Percentiles rank a stretch among this genome's conserved stretches.
Evolutionary conservation across 805 yeast genomes (phyloP).

Genomic region (Blastobotrys terrestris): DNA sequence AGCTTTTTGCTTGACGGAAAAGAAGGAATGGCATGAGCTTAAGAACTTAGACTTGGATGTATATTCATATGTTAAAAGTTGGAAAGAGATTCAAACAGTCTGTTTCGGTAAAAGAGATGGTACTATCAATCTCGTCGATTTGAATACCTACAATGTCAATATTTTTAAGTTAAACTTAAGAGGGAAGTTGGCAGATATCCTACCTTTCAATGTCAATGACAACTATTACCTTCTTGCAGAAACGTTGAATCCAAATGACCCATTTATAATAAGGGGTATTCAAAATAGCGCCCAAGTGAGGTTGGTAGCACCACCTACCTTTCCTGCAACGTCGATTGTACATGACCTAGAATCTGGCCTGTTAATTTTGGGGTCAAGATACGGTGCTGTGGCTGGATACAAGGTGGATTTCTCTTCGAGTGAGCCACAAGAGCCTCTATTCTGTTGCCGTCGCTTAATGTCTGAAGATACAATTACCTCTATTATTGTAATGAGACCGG

Average conservation of each 20-base stretch:
- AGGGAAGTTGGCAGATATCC: slow-evolving; percentile 29
- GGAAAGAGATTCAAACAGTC: slow-evolving; percentile 41
- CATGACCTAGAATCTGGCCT: slow-evolving; percentile 34
- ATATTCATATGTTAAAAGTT: slow-evolving; percentile 21
- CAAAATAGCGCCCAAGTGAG: slow-evolving; percentile 26
- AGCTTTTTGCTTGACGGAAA: slow-evolving; percentile 31
- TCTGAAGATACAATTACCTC: slow-evolving; percentile 28
- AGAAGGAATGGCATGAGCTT: slow-evolving; percentile 10
- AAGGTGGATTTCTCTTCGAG: slow-evolving; percentile 26
- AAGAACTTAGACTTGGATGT: slow-evolving; percentile 12
- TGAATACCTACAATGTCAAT: slow-evolving; percentile 16
- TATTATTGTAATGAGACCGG: slow-evolving; percentile 4
- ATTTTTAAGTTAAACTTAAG: slow-evolving; percentile 28
- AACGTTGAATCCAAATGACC: slow-evolving; percentile 60
- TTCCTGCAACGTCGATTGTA: slow-evolving; percentile 54
- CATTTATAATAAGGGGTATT: slow-evolving; percentile 41
- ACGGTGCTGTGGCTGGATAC: slow-evolving; percentile 57
- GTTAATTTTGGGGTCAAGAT: slow-evolving; percentile 65
- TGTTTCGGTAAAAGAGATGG: slow-evolving; percentile 35
- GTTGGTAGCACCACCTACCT: slow-evolving; percentile 36
- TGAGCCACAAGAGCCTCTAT: not conserved
- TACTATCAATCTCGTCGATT: slow-evolving; percentile 12
- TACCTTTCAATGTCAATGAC: slow-evolving; percentile 13
- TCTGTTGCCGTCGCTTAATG: slow-evolving; percentile 17
- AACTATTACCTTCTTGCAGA: slow-evolving; percentile 41